phyloP scores from a whole-genome alignment of 2,329 filamentous ascomycete genomes.

The Diplodia corticola region DNA sequence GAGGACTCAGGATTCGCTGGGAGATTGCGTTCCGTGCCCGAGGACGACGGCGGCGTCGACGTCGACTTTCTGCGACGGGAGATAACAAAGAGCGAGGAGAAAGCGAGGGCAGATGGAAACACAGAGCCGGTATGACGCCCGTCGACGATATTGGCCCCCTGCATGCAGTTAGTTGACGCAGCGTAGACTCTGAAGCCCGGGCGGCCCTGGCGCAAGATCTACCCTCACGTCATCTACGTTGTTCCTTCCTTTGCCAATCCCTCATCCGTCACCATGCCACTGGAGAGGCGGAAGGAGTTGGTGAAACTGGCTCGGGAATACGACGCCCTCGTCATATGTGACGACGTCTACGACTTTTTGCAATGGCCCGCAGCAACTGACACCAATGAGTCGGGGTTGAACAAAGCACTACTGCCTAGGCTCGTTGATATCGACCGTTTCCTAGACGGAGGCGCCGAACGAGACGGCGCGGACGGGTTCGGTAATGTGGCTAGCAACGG shows the following conservation, averaged over 20 bases:
- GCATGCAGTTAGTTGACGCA: constrained; percentile 19
- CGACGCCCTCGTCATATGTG: constrained; percentile 79
- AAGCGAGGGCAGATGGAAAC: constrained; percentile 40
- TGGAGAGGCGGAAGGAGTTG: constrained; percentile 65
- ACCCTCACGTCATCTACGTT: constrained; percentile 83
- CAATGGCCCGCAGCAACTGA: constrained; percentile 64
- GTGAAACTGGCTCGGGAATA: constrained; percentile 74
- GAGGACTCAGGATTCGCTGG: constrained; percentile 74
- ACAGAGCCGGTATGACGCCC: constrained; percentile 44
- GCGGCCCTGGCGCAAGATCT: constrained; percentile 69
- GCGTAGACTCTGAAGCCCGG: constrained; percentile 55
- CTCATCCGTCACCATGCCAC: constrained; percentile 77
- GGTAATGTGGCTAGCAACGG: constrained; percentile 84
- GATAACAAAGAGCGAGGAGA: constrained; percentile 53
- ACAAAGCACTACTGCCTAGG: constrained; percentile 61
- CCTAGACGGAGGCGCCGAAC: constrained; percentile 58
- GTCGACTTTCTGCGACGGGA: constrained; percentile 58
- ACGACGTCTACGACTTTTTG: constrained; percentile 94
- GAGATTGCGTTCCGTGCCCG: constrained; percentile 67
- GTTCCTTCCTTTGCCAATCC: constrained; percentile 91
- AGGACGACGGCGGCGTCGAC: constrained; percentile 77
- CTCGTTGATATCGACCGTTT: constrained; percentile 76
- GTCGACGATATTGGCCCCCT: not conserved
- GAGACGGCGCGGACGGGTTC: constrained; percentile 58
- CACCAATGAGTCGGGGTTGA: constrained; percentile 31